Evolutionary conservation across 2,329 filamentous ascomycete species (phyloP).

Genomic region (Pezicula radicicola): DNA sequence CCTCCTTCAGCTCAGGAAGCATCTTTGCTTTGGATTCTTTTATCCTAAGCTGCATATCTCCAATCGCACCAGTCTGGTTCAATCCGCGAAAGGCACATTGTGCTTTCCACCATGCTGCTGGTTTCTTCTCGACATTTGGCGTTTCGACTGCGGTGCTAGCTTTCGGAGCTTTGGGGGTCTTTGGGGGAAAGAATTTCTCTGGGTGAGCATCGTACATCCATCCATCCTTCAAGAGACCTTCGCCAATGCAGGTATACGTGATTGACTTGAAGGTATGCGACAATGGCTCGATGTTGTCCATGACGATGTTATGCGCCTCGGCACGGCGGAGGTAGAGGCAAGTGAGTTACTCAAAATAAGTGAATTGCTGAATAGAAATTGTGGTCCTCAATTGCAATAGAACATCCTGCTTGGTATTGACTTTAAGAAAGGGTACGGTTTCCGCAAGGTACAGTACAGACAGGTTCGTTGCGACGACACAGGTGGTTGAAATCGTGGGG

Average conservation of each 20-base stretch:
- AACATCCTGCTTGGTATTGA: too few relatives aligned
- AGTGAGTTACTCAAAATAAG: too few relatives aligned
- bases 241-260: slow-evolving; percentile 14
- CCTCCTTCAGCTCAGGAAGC: slow-evolving; percentile 8
- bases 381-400: too few relatives aligned
- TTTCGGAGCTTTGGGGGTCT: slow-evolving; percentile 7
- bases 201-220: slow-evolving; percentile 12
- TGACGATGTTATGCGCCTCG: not conserved
- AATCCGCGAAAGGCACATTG: slow-evolving; percentile 16
- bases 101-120: slow-evolving; percentile 14
- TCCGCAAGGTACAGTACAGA: too few relatives aligned
- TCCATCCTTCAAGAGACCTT: slow-evolving; percentile 14
- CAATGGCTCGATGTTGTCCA: slow-evolving; percentile 13
- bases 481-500: too few relatives aligned
- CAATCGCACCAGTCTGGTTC: slow-evolving; percentile 10
- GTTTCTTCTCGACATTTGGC: slow-evolving; percentile 10
- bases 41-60: slow-evolving; percentile 12
- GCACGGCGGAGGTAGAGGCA: not conserved
- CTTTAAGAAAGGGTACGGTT: too few relatives aligned
- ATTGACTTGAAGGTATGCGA: slow-evolving; percentile 12
- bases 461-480: too few relatives aligned
- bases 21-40: slow-evolving; percentile 16
- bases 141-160: slow-evolving; percentile 1
- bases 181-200: slow-evolving; percentile 12
- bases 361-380: too few relatives aligned